Conservation (phyloP, 2,329 filamentous ascomycete species). For the Sporothrix pseudoabietina region DNA sequence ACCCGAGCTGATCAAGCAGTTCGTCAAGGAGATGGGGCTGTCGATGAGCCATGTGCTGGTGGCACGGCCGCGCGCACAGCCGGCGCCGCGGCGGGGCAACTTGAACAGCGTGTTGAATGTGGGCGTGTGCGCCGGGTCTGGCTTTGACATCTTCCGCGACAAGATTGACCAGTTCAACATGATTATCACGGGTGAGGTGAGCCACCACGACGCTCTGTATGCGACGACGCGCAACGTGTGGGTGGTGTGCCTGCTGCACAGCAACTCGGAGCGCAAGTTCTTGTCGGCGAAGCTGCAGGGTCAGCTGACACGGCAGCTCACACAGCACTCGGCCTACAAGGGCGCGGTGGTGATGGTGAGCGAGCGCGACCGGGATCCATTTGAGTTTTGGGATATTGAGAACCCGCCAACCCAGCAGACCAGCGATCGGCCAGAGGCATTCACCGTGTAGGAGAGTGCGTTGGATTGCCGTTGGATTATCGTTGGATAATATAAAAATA, state of each 20-base stretch:
- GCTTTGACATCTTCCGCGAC: conserved; percentile 72
- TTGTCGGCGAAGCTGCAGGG: conserved; percentile 69
- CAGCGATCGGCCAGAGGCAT: conserved; percentile 5
- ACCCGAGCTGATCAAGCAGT: conserved; percentile 49
- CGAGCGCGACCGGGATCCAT: conserved; percentile 82
- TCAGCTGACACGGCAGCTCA: conserved; percentile 63
- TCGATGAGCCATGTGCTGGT: conserved; percentile 52
- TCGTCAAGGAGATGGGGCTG: conserved; percentile 68
- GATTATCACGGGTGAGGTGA: conserved; percentile 88
- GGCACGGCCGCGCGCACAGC: conserved; percentile 42
- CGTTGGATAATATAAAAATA: too few relatives aligned
- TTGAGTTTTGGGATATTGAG: conserved; percentile 66
- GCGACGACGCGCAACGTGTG: conserved; percentile 81
- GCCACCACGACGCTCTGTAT: conserved; percentile 86
- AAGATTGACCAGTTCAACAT: conserved; percentile 67
- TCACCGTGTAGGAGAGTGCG: neutral
- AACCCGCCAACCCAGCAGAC: conserved; percentile 12
- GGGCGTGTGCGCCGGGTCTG: conserved; percentile 88
- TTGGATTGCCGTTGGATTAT: neutral
- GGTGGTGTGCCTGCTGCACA: conserved; percentile 86
- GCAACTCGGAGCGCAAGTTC: conserved; percentile 87
- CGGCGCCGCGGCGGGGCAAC: conserved; percentile 37
- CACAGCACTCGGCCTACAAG: conserved; percentile 40
- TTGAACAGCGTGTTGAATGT: conserved; percentile 53
- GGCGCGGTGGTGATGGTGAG: conserved; percentile 72